Evolutionary conservation across 768 basidiomycete species (phyloP), one percentile per base, ranked within the genome.

Genomic region (Phanerochaete carnosa): DNA sequence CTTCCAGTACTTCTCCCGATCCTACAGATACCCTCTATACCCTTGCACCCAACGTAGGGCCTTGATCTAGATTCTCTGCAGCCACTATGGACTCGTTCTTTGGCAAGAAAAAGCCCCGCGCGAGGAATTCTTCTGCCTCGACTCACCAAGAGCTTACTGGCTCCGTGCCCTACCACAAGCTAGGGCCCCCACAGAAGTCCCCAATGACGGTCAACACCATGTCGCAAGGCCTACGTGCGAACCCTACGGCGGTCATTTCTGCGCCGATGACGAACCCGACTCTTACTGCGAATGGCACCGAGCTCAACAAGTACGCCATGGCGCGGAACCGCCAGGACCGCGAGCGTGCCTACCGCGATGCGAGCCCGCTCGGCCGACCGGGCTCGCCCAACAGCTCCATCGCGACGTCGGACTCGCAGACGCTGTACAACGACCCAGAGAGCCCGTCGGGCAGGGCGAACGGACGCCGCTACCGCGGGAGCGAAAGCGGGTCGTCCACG

Each of bases 201-300:
- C 73, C 73, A 35, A 61, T 73, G 15, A 65, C 72, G 25, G 70
- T 73, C 2, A 66, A 62, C 29, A 66, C 70, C 9, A 59, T 70
- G 13, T 69, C 73, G 9, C 69, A 70, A 47, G 68, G 62, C 22
- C 56, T 71, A 12, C 59, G 71, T 52, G 65, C 63, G 8, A 54
- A 62, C 35, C 64, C 51, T 16, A 26, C 52, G 25, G 35, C 74
- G 23, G 71, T 64, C 52, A 93, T 94, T 64, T 92, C 90, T 30
- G 92, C 91, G 4, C 91, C 91, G 8, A 87, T 89, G 67, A 92
- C 91, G 26, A 94, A 94, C 67, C 91, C 91, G 6, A 84, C 86
- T 13, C 83, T 93, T 58, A 90, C 90, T 1, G 61, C 81, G 46
- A 78, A 83, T 65, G 92, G 91, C 39, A 86, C 87, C 11, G 89